A percentile compares a stretch with the other conserved stretches of the same genome.
Evolutionary conservation across 345 rosid genomes (phyloP).

Genomic region (Boechera divaricarpa): DNA sequence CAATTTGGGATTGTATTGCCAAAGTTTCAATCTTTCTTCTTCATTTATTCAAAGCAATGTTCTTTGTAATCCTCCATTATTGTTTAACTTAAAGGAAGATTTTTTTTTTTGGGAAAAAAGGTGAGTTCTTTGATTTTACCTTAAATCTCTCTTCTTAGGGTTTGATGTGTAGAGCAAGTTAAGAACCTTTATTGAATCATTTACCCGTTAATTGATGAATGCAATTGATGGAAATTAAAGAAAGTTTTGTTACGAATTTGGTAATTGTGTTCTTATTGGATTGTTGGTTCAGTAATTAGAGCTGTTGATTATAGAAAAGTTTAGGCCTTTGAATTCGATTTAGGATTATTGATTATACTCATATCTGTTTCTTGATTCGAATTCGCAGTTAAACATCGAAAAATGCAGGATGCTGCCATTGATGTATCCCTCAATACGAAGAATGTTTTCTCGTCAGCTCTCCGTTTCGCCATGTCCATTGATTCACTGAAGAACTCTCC

Average conservation of each 20-base stretch:
- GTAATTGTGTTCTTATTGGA: constrained; percentile 9
- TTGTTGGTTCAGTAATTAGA: constrained; percentile 20
- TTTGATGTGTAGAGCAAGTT: not conserved
- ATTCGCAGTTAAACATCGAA: constrained; percentile 41
- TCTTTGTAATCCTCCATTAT: constrained; percentile 4
- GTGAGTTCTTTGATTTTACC: constrained; percentile 6
- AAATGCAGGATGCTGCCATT: constrained; percentile 63
- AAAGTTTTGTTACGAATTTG: not conserved
- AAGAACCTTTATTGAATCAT: not conserved
- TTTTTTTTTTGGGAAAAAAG: not conserved
- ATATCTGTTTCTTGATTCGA: constrained; percentile 1
- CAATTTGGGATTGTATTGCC: not conserved
- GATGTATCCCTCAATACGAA: constrained; percentile 51
- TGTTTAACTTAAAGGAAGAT: constrained; percentile 9
- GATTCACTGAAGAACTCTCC: constrained; percentile 53
- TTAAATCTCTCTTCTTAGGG: not conserved
- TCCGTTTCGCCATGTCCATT: constrained; percentile 72
- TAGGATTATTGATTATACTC: not conserved
- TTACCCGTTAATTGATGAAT: not conserved
- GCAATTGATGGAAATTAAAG: not conserved
- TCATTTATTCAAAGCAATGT: constrained; percentile 20
- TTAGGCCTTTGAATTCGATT: not conserved
- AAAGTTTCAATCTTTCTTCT: constrained; percentile 6
- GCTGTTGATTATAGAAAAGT: not conserved
- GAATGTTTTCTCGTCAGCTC: constrained; percentile 74